Base-by-base conservation (phyloP, 768 basidiomycete species). In the Suillus brevipes region DNA sequence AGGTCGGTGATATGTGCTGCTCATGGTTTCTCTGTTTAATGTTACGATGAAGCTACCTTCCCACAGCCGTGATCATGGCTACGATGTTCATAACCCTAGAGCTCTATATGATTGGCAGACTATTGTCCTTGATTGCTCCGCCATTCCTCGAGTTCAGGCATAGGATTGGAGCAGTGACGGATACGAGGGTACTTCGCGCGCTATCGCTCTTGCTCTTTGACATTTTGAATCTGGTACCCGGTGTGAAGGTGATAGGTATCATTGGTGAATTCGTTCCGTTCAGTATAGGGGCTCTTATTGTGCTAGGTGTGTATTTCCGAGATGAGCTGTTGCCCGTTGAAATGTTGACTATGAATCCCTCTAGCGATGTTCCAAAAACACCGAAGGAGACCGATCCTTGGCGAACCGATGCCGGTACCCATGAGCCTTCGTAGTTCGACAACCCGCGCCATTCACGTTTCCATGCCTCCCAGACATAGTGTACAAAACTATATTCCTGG, bases 131-230 rank as follows among this genome's bases (percentile, higher is more conserved):
- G 63, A 66, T 76, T 42, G 64, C 78, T 61, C 67, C 67, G 31
- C 49, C 58, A 55, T 70, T 73, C 67, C 67, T 71, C 52, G 64
- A 43, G 31, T 31, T 60, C 37, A 60, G 63, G 63, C 68, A 66
- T 64, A 60, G 68, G 65, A 42, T 67, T 62, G 61, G 64, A 60
- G 67, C 62, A 62, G 40, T 79, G 8, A 64, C 64, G 47, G 79
- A 80, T 65, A 64, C 74, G 23, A 69, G 75, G 23, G 68, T 81
- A 28, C 65, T 75, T 20, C 73, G 78, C 55, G 75, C 77, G 4
- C 20, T 76, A n/a, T 78, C 81, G 40, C 76, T 85, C n/a, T 55
- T 84, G 36, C 50, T 82, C 10, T 72, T 83, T 2, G 82, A 84
- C 43, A 62, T 82, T 18, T 63, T 82, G n/a, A 79, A 77, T 2